Evolutionary conservation across 352 stramenopile genomes (phyloP), one percentile per base, ranked within the genome.

Genomic region (Pythium sp.): DNA sequence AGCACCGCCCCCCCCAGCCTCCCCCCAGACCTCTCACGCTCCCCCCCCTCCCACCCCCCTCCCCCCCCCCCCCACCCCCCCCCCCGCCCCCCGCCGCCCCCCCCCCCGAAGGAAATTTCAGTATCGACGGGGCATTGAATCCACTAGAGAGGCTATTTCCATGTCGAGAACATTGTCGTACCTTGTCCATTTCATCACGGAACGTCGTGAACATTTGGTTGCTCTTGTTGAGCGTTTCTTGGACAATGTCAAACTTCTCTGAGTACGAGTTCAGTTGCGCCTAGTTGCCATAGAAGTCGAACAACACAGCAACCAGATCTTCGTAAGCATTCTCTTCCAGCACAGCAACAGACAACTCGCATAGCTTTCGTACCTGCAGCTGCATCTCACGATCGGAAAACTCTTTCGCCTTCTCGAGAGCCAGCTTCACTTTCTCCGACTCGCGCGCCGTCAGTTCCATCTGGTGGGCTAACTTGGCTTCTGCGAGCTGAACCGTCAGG

Each of bases 121-220:
- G 15, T n/a, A 20, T 47, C 41, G 15, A n/a, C n/a, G 41, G 41
- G 14, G 0, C 14, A 7, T 47, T 47, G 41, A 47, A n/a, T 47
- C 41, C 41, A n/a, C n/a, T 47, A 14, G 41, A 63, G 28, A 64
- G 12, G 62, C 34, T 9, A 0, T 41, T 41, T 18, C 18, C 12
- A 43, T 43, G 12, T 18, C 11, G 3, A 43, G 36, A 26, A 32
- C 9, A 26, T 4, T 5, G 15, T 18, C 26, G 11, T 36, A 81
- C 81, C 79, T 94, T 94, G 68, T 93, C 85, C 75, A 96, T 94
- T 60, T 96, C 88, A n/a, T 87, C 72, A 26, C 88, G 86, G 68
- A 94, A 91, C 4, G 81, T 91, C 6, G 76, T 76, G 60, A 96
- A 96, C 85, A 96, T 91, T 38, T 90, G 75, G 63, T 96, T 94